Evolutionary conservation across 768 basidiomycete genomes (phyloP), one percentile per base, ranked within the genome.

Genomic region (Pleurotus tuber-regium): DNA sequence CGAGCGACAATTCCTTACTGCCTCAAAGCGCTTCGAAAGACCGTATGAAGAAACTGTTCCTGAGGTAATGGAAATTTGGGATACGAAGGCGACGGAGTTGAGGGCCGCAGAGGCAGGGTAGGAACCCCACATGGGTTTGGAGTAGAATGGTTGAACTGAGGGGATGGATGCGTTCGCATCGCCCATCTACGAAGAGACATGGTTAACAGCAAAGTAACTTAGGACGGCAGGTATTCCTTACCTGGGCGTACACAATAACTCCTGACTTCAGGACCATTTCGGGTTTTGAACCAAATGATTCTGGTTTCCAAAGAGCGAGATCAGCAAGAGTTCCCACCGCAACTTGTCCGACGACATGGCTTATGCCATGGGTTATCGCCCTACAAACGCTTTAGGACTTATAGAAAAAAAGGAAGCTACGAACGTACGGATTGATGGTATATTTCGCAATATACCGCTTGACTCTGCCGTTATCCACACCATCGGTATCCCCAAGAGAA

Each of bases 151-250:
- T 64, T 98, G 94, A 0, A 99, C 92, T 1, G 92, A 90, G 10
- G 97, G 94, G 56, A 99, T 98, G 6, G 93, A 95, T 1, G 80
- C 97, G 66, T 98, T 98, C 0, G 96, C 89, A 39, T 99, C 97
- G 14, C 97, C 97, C 85, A 99, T 89, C 89, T 95, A 58, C 1
- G 11, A 47, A 14, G 26, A 36, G 29, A 18, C 14, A 8, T n/a
- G 9, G n/a, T 23, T 26, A 43, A 16, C 16, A 47, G 16, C 24
- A 18, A 31, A 48, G 23, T n/a, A 35, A n/a, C n/a, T n/a, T n/a
- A n/a, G n/a, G n/a, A n/a, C n/a, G n/a, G n/a, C 21, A n/a, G 41
- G 12, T 42, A 42, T 24, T 38, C 43, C 80, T 50, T 53, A 92
- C 92, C 76, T 92, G 86, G 2, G 92, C 85, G 82, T 86, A 92